Conservation (phyloP, 768 basidiomycete genomes). For the Amanita muscaria region DNA sequence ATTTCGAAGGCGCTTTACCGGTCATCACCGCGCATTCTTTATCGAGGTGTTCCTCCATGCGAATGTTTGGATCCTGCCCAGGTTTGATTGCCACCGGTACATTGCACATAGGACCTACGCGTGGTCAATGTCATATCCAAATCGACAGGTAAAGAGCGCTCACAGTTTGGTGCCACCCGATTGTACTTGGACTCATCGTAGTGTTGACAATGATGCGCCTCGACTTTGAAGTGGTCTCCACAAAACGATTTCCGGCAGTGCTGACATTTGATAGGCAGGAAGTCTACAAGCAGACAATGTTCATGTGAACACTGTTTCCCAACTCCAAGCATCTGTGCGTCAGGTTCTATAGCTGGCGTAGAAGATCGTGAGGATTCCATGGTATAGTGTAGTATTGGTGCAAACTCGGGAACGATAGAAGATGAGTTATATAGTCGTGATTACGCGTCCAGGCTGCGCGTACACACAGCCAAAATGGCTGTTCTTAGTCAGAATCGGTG, state of each 20-base stretch:
- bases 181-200: constrained; percentile 67
- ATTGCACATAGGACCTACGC: constrained; percentile 75
- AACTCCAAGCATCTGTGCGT: constrained; percentile 52
- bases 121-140: too few relatives aligned
- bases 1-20: constrained; percentile 41
- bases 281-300: constrained; percentile 68
- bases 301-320: constrained; percentile 65
- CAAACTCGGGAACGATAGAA: not conserved
- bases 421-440: constrained; percentile 3
- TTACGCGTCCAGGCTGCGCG: constrained; percentile 14
- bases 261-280: constrained; percentile 80
- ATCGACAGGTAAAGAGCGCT: too few relatives aligned
- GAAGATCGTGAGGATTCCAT: constrained; percentile 15
- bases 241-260: constrained; percentile 69
- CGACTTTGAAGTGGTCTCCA: constrained; percentile 68
- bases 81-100: constrained; percentile 66
- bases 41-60: constrained; percentile 70
- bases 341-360: constrained; percentile 26
- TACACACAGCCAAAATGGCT: not conserved
- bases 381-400: constrained; percentile 2
- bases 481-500: not conserved
- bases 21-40: constrained; percentile 62
- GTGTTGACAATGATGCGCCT: constrained; percentile 55
- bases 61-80: constrained; percentile 71
- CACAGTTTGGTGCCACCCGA: constrained; percentile 50